phyloP scores from a whole-genome alignment of 176 grass and related monocot genomes.

The Poa annua region DNA sequence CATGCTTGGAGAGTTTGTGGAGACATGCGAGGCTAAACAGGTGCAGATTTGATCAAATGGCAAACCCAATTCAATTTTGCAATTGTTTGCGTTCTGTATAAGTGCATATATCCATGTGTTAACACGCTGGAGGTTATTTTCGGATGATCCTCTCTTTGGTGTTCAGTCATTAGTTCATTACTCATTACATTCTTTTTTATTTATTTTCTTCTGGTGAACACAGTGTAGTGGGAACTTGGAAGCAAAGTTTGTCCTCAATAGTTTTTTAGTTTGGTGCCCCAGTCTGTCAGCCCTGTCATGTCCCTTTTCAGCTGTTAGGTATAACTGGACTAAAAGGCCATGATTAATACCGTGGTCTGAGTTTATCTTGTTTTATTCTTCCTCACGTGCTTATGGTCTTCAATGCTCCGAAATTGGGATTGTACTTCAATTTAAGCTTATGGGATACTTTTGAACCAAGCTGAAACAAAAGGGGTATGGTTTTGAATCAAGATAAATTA shows the following conservation, averaged over 20 bases:
- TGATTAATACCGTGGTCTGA: conserved; percentile 30
- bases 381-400: neutral
- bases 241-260: conserved; percentile 41
- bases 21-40: conserved; percentile 82
- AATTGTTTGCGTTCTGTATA: neutral
- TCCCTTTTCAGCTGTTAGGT: conserved; percentile 41
- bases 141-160: neutral
- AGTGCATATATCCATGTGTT: neutral
- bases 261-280: conserved; percentile 43
- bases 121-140: neutral
- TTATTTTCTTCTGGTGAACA: conserved; percentile 4
- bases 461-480: neutral
- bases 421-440: too few species aligned
- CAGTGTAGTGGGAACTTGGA: conserved; percentile 39
- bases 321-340: conserved; percentile 11
- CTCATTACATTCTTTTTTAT: neutral
- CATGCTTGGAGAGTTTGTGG: conserved; percentile 80
- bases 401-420: too few species aligned
- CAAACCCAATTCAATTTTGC: neutral
- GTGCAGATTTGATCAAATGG: conserved; percentile 30
- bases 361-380: conserved; percentile 31
- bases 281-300: conserved; percentile 43
- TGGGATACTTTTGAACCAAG: neutral
- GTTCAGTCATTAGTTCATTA: too few species aligned
- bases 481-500: too few species aligned